These are phyloP conservation scores for Plantago elongata DNA, from an alignment of 257 asterid genomes.

Conservation along the genomic window DNA sequence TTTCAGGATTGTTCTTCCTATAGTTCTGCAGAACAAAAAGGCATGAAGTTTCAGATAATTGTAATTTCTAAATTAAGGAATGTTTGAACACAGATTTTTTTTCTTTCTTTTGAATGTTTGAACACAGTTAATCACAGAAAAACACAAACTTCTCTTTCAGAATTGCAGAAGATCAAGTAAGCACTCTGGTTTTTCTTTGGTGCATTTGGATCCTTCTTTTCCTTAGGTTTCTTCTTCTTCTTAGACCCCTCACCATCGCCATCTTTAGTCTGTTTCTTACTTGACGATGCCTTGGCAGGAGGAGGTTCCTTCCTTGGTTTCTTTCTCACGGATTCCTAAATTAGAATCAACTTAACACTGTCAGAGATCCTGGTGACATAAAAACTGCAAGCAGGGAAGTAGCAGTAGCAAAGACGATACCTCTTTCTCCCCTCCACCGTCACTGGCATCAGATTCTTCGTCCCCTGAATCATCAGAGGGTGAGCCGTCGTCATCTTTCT, in stretches of 20 bases:
- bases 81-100: constrained; percentile 3
- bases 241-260: constrained; percentile 56
- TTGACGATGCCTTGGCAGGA: constrained; percentile 50
- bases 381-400: constrained; percentile 2
- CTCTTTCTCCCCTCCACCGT: constrained; percentile 56
- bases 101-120: too few relatives aligned
- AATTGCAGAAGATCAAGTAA: constrained; percentile 79
- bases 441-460: constrained; percentile 73
- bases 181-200: constrained; percentile 82
- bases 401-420: constrained; percentile 26
- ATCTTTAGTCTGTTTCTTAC: constrained; percentile 61
- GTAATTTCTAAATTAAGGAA: not conserved
- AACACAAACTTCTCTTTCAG: constrained; percentile 75
- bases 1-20: not conserved
- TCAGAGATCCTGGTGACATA: too few relatives aligned
- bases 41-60: not conserved
- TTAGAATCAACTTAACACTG: constrained; percentile 13
- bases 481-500: constrained; percentile 83
- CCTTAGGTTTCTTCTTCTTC: constrained; percentile 79
- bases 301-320: constrained; percentile 56
- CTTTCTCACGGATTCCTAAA: constrained; percentile 54
- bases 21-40: constrained; percentile 2
- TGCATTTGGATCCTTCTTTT: constrained; percentile 94
- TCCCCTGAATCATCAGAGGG: constrained; percentile 95
- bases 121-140: not conserved